These are phyloP conservation scores for Kalmusia sp. DNA, from an alignment of 2,329 filamentous ascomycete genomes.

Conservation along the genomic window DNA sequence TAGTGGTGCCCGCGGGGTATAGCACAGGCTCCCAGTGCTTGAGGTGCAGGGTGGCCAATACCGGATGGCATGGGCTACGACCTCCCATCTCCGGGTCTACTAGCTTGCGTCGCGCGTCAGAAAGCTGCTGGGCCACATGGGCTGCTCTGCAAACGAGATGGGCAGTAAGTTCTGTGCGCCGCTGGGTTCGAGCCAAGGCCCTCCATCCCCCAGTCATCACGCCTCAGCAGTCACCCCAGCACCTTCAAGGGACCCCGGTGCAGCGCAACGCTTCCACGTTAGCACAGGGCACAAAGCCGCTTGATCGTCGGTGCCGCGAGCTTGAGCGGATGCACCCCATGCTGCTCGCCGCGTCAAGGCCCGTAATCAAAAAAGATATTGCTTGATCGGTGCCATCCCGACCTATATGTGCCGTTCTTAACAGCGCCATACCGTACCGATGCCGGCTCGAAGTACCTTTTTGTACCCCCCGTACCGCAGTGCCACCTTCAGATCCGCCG, in stretches of 20 bases:
- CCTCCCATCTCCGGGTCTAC: conserved; percentile 36
- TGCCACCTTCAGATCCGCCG: conserved; percentile 28
- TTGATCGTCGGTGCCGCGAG: conserved; percentile 44
- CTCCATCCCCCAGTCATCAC: conserved; percentile 34
- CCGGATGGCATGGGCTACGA: conserved; percentile 39
- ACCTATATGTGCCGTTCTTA: conserved; percentile 36
- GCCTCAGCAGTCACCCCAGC: conserved; percentile 35
- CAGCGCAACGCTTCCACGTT: conserved; percentile 42
- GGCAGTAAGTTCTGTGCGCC: conserved; percentile 32
- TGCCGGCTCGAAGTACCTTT: conserved; percentile 43
- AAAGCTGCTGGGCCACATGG: conserved; percentile 41
- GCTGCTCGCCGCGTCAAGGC: conserved; percentile 39
- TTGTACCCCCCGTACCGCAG: conserved; percentile 35
- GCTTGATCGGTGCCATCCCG: conserved; percentile 43
- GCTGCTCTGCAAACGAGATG: conserved; percentile 42
- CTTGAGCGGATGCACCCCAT: conserved; percentile 43
- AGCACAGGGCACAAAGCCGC: conserved; percentile 43
- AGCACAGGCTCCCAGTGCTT: conserved; percentile 39
- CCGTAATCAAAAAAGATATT: conserved; percentile 48
- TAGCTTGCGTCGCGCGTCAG: conserved; percentile 45
- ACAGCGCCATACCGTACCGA: conserved; percentile 34
- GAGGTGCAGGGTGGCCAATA: conserved; percentile 43
- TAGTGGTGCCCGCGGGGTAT: conserved; percentile 45
- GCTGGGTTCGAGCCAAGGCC: conserved; percentile 30
- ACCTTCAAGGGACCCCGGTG: conserved; percentile 27